phyloP scores from a whole-genome alignment of 164 flowering plant species.

The Vitis riparia region DNA sequence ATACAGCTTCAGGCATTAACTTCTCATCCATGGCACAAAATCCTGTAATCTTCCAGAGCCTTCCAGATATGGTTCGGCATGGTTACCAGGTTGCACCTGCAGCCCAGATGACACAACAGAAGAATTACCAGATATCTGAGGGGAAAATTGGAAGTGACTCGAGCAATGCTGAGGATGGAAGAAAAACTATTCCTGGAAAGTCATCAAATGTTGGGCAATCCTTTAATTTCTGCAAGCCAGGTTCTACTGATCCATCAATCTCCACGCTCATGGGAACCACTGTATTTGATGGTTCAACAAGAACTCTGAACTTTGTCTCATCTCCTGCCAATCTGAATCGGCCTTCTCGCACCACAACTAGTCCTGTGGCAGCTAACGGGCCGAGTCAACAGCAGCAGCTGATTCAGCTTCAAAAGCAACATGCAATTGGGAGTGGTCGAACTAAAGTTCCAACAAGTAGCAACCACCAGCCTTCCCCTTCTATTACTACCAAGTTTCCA shows the following conservation, averaged over 20 bases:
- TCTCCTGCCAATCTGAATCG: slow-evolving; percentile 20
- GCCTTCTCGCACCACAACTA: slow-evolving; percentile 6
- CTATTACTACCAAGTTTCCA: slow-evolving; percentile 13
- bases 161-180: slow-evolving; percentile 14
- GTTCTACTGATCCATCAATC: slow-evolving; percentile 1
- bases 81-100: slow-evolving; percentile 19
- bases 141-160: slow-evolving; percentile 19
- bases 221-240: slow-evolving; percentile 5
- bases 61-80: slow-evolving; percentile 23
- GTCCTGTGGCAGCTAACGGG: not conserved
- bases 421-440: not conserved
- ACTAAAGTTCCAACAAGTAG: slow-evolving; percentile 13
- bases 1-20: slow-evolving; percentile 13
- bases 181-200: slow-evolving; percentile 19
- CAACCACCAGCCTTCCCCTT: slow-evolving; percentile 7
- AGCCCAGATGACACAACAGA: slow-evolving; percentile 20
- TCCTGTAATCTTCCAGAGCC: slow-evolving; percentile 26
- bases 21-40: slow-evolving; percentile 29
- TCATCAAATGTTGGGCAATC: slow-evolving; percentile 3
- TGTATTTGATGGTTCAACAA: slow-evolving; percentile 29
- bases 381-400: slow-evolving; percentile 19
- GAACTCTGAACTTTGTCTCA: slow-evolving; percentile 21
- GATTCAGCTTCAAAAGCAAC: slow-evolving; percentile 20
- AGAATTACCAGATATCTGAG: slow-evolving; percentile 23
- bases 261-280: slow-evolving; percentile 7